These are phyloP conservation scores for Ulota crispa DNA, from an alignment of 225 moss, liverwort and hornwort species.

Conservation along the genomic window DNA sequence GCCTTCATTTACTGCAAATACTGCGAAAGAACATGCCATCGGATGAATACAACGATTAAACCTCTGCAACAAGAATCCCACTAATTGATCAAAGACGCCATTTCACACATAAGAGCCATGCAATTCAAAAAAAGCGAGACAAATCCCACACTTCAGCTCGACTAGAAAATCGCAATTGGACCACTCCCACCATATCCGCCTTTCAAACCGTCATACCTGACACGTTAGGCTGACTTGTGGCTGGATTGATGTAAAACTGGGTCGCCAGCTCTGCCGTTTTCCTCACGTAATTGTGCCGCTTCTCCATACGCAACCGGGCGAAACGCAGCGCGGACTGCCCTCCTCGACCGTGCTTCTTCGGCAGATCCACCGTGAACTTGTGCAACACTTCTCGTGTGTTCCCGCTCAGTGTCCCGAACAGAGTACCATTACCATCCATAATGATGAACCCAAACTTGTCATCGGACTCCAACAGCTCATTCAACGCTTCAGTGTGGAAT, in stretches of 20 bases:
- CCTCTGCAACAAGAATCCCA: background rate
- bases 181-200: background rate
- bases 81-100: background rate
- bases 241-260: slow-evolving; percentile 88
- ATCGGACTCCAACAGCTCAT: slow-evolving; percentile 89
- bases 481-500: slow-evolving; percentile 93
- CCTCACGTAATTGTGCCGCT: slow-evolving; percentile 96
- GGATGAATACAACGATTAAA: background rate
- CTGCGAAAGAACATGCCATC: background rate
- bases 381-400: slow-evolving; percentile 92
- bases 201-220: slow-evolving; percentile 36
- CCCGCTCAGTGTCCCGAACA: slow-evolving; percentile 90
- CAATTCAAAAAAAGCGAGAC: background rate
- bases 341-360: slow-evolving; percentile 97
- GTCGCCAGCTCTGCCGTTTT: slow-evolving; percentile 91
- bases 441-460: slow-evolving; percentile 98
- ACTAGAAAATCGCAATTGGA: background rate
- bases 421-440: slow-evolving; percentile 93
- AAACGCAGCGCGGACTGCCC: slow-evolving; percentile 93
- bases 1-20: background rate
- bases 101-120: background rate
- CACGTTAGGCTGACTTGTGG: slow-evolving; percentile 93
- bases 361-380: slow-evolving; percentile 95
- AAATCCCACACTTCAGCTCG: background rate
- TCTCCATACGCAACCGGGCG: slow-evolving; percentile 92